Conservation (phyloP, 352 stramenopile genomes). For the Labyrinthula sp. region DNA sequence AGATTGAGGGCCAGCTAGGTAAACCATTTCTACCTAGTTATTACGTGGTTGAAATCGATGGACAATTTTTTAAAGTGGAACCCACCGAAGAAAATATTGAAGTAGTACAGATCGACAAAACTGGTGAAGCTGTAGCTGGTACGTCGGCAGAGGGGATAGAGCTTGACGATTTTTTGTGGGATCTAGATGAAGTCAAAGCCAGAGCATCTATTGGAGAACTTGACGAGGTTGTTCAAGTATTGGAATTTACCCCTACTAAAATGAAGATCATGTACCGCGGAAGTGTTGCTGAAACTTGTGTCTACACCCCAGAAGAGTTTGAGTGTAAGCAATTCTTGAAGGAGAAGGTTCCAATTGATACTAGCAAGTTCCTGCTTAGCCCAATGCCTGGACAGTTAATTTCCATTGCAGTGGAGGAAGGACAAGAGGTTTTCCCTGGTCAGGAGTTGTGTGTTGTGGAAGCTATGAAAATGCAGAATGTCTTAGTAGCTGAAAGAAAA, state of each 20-base stretch:
- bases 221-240: slow-evolving; percentile 39
- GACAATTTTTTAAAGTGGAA: slow-evolving; percentile 8
- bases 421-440: slow-evolving; percentile 68
- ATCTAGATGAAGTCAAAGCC: slow-evolving; percentile 10
- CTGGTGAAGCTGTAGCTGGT: slow-evolving; percentile 4
- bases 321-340: slow-evolving; percentile 62
- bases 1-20: slow-evolving; percentile 3
- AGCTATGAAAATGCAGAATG: slow-evolving; percentile 97
- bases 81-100: background rate
- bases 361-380: slow-evolving; percentile 61
- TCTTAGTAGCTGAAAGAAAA: slow-evolving; percentile 65
- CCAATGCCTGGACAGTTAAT: slow-evolving; percentile 82
- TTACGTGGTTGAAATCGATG: slow-evolving; percentile 18
- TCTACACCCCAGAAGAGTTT: slow-evolving; percentile 63
- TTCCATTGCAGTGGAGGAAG: slow-evolving; percentile 51
- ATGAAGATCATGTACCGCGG: slow-evolving; percentile 58
- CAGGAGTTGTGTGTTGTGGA: slow-evolving; percentile 80
- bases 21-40: slow-evolving; percentile 1
- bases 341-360: slow-evolving; percentile 62
- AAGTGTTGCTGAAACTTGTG: slow-evolving; percentile 54
- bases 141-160: background rate
- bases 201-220: slow-evolving; percentile 4
- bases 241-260: slow-evolving; percentile 45
- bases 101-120: too few relatives aligned
- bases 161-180: slow-evolving; percentile 7